Conservation (phyloP, 768 basidiomycete species). For the Strobilomyces confusus region DNA sequence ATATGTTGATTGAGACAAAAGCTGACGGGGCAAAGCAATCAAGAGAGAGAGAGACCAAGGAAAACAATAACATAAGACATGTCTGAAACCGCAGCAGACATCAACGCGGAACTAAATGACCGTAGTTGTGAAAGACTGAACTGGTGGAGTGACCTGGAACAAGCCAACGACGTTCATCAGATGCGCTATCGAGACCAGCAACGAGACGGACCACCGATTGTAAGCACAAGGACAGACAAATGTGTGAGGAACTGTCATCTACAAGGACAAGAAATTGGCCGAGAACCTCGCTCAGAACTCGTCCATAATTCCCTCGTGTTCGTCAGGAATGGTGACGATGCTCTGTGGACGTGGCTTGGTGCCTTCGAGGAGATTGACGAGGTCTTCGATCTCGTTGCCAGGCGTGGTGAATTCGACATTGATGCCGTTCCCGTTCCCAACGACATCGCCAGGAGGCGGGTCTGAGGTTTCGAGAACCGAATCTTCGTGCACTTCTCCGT, state of each 20-base stretch:
- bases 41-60: slow-evolving; percentile 14
- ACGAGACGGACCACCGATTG: slow-evolving; percentile 14
- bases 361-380: slow-evolving; percentile 62
- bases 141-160: slow-evolving; percentile 9
- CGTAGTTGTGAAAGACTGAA: slow-evolving; percentile 27
- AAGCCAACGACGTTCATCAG: not conserved
- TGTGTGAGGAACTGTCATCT: slow-evolving; percentile 20
- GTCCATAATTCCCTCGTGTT: slow-evolving; percentile 51
- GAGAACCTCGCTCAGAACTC: slow-evolving; percentile 38
- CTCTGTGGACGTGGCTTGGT: slow-evolving; percentile 39
- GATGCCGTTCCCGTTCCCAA: slow-evolving; percentile 9
- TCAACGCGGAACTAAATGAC: slow-evolving; percentile 31
- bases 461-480: slow-evolving; percentile 9
- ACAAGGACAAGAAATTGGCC: slow-evolving; percentile 13
- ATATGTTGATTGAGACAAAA: not conserved
- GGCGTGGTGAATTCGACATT: not conserved
- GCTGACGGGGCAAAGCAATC: slow-evolving; percentile 5
- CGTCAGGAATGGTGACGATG: slow-evolving; percentile 50
- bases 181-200: not conserved
- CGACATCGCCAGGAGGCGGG: slow-evolving; percentile 3
- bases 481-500: slow-evolving; percentile 8
- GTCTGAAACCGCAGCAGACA: slow-evolving; percentile 20
- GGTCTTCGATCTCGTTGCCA: slow-evolving; percentile 53
- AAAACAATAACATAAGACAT: slow-evolving; percentile 11
- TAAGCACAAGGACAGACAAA: slow-evolving; percentile 25